A percentile compares a stretch with the other conserved stretches of the same genome.
Evolutionary conservation across 73 alveolate genomes (phyloP).

Genomic region (Symbiodinium pilosum): DNA sequence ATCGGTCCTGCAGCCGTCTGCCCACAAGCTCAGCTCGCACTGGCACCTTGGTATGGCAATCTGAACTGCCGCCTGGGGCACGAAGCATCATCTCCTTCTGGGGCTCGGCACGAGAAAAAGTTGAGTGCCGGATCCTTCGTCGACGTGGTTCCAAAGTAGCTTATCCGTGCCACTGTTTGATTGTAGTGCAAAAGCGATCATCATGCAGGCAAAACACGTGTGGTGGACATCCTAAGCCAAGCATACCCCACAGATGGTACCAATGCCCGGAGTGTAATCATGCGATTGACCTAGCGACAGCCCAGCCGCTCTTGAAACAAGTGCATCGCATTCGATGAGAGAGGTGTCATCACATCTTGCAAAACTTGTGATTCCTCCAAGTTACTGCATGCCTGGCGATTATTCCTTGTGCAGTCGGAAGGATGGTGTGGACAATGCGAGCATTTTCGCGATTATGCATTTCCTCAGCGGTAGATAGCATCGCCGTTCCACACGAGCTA

Average conservation of each 20-base stretch:
- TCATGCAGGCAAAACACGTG: too few species aligned
- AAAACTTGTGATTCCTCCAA: not conserved
- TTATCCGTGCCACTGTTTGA: too few species aligned
- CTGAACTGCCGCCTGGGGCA: too few species aligned
- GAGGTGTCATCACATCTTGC: not conserved
- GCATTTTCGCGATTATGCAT: slow-evolving; percentile 79
- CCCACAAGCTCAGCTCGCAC: slow-evolving; percentile 9
- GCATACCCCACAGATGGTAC: slow-evolving; percentile 92
- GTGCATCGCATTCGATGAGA: not conserved
- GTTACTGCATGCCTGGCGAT: slow-evolving; percentile 72
- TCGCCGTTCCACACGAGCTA: not conserved
- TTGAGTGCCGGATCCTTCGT: not conserved
- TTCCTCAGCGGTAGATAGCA: not conserved
- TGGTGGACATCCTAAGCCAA: slow-evolving; percentile 72
- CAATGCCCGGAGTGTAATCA: slow-evolving; percentile 60
- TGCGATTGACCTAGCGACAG: slow-evolving; percentile 44
- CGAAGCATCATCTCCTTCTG: too few species aligned
- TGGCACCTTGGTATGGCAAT: slow-evolving; percentile 38
- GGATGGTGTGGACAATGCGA: slow-evolving; percentile 48
- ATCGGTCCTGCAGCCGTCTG: slow-evolving; percentile 5
- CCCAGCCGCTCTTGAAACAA: not conserved
- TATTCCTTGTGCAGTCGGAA: slow-evolving; percentile 67
- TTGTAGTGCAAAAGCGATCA: too few species aligned
- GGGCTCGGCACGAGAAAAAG: slow-evolving; percentile 8
- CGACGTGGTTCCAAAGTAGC: not conserved